Evolutionary conservation across 2,329 filamentous ascomycete genomes (phyloP).

Genomic region (Fusarium sp.): DNA sequence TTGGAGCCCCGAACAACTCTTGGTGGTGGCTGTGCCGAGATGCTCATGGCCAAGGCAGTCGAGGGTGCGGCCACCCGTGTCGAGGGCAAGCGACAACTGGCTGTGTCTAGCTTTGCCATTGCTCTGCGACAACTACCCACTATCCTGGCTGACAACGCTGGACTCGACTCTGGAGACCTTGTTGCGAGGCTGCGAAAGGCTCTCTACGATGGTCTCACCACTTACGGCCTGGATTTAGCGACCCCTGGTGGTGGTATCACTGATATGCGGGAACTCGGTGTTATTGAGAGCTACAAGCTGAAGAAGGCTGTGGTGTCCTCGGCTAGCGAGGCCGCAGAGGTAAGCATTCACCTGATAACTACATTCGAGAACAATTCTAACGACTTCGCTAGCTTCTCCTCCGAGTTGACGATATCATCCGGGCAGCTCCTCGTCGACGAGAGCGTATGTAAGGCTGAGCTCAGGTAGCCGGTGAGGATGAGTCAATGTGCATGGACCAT

Average conservation of each 20-base stretch:
- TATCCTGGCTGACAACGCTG: conserved; percentile 97
- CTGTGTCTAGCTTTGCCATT: conserved; percentile 89
- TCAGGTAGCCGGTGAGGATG: conserved; percentile 41
- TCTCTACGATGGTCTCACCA: conserved; percentile 94
- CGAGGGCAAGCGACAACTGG: conserved; percentile 96
- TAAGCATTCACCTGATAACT: conserved; percentile 62
- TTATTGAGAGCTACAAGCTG: conserved; percentile 98
- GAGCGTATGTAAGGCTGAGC: conserved; percentile 56
- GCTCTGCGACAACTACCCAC: conserved; percentile 95
- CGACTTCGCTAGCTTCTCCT: conserved; percentile 78
- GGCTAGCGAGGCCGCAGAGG: conserved; percentile 96
- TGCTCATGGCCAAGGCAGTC: conserved; percentile 99
- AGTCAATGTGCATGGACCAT: conserved; percentile 51
- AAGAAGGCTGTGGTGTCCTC: conserved; percentile 98
- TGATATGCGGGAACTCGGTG: conserved; percentile 95
- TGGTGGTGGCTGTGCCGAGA: conserved; percentile 96
- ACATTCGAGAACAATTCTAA: conserved; percentile 35
- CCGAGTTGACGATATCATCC: conserved; percentile 97
- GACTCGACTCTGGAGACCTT: conserved; percentile 94
- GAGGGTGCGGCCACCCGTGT: conserved; percentile 94
- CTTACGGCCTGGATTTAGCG: conserved; percentile 89
- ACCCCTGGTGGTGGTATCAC: conserved; percentile 92
- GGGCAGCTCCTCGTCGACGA: conserved; percentile 81
- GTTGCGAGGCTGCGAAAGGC: conserved; percentile 92
- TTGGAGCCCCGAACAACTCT: conserved; percentile 94